Conservation (phyloP, 176 grass and related monocot species). For the Aegilops tauschii region DNA sequence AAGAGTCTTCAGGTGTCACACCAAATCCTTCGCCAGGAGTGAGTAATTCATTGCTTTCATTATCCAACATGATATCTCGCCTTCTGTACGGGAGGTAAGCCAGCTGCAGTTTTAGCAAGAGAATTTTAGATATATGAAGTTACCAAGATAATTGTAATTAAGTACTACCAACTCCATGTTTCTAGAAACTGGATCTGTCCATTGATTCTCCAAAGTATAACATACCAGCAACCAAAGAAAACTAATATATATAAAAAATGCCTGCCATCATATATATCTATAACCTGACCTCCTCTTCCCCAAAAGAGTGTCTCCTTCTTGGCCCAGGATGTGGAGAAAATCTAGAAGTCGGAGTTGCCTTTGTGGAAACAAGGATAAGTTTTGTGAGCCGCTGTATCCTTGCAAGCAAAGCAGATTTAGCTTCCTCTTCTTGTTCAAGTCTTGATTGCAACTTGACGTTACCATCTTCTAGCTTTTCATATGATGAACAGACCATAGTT, state of each 20-base stretch:
- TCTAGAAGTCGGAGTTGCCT: slow-evolving; percentile 66
- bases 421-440: slow-evolving; percentile 98
- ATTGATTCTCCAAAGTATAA: slow-evolving; percentile 20
- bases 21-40: slow-evolving; percentile 77
- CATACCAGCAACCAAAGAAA: slow-evolving; percentile 27
- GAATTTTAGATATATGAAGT: slow-evolving; percentile 18
- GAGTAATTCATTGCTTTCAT: slow-evolving; percentile 80
- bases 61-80: slow-evolving; percentile 85
- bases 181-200: slow-evolving; percentile 4
- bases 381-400: slow-evolving; percentile 95
- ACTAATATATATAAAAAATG: slow-evolving; percentile 1
- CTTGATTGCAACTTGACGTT: slow-evolving; percentile 94
- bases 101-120: slow-evolving; percentile 57
- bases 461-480: slow-evolving; percentile 96
- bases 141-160: slow-evolving; percentile 23
- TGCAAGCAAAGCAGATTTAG: slow-evolving; percentile 93
- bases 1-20: slow-evolving; percentile 76
- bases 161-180: slow-evolving; percentile 24
- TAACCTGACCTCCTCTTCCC: slow-evolving; percentile 91
- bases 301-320: slow-evolving; percentile 97
- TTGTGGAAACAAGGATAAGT: slow-evolving; percentile 97
- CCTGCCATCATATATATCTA: slow-evolving; percentile 16
- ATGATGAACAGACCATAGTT: slow-evolving; percentile 45
- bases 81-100: slow-evolving; percentile 97
- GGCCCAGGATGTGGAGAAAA: slow-evolving; percentile 79